Conservation (phyloP, 108 stramenopile genomes). For the Bacterosira constricta region DNA sequence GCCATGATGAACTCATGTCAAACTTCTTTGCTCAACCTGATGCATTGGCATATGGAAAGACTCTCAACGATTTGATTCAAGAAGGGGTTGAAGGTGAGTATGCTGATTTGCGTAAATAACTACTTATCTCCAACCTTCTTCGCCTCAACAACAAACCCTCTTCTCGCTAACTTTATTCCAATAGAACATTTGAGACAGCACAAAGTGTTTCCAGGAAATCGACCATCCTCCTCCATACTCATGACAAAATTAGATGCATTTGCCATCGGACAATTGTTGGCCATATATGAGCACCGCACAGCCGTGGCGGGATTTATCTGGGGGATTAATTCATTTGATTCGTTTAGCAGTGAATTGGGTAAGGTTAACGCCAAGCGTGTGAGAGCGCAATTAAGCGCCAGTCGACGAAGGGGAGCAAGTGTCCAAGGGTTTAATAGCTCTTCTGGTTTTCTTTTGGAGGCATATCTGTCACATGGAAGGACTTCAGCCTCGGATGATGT, state of each 20-base stretch:
- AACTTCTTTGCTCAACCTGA: constrained; percentile 99
- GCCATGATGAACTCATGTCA: constrained; percentile 99
- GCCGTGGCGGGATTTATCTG: constrained; percentile 98
- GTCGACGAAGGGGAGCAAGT: constrained; percentile 75
- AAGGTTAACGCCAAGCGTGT: constrained; percentile 84
- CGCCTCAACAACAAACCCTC: background rate
- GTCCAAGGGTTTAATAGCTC: constrained; percentile 88
- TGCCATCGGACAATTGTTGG: constrained; percentile 91
- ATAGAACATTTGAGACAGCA: constrained; percentile 74
- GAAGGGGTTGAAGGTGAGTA: constrained; percentile 78
- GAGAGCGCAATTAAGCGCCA: constrained; percentile 67
- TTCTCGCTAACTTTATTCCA: no score
- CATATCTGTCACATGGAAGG: constrained; percentile 74
- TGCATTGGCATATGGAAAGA: constrained; percentile 94
- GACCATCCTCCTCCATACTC: constrained; percentile 89
- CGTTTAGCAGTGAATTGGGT: constrained; percentile 94
- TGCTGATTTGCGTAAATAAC: background rate
- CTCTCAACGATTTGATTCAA: constrained; percentile 81
- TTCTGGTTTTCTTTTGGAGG: constrained; percentile 78
- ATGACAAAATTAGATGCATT: constrained; percentile 87
- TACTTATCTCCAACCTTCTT: background rate
- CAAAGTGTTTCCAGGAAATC: constrained; percentile 97
- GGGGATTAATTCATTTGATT: constrained; percentile 98
- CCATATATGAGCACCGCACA: constrained; percentile 97
- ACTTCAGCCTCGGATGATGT: no score